These are phyloP conservation scores for Gorgonomyces haynaldii DNA, from an alignment of 192 early-diverging fungal species.

Conservation along the genomic window DNA sequence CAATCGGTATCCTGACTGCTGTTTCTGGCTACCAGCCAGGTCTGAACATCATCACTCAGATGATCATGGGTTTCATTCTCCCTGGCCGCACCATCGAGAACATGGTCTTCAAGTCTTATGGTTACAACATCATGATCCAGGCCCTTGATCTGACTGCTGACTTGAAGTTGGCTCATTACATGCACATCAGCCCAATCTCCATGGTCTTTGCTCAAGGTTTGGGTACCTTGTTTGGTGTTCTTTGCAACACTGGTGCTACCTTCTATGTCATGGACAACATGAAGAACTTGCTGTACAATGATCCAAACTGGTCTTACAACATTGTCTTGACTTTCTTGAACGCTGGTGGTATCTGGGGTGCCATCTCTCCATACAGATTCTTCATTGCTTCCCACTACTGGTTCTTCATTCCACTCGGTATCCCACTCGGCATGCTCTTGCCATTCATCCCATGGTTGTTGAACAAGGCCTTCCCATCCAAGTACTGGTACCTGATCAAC, in stretches of 20 bases:
- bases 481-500: conserved; percentile 21
- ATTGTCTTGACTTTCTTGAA: conserved; percentile 52
- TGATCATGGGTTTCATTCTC: conserved; percentile 64
- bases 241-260: conserved; percentile 22
- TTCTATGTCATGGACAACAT: conserved; percentile 1
- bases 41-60: conserved; percentile 74
- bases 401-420: too few relatives aligned
- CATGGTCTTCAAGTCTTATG: conserved; percentile 57
- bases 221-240: conserved; percentile 40
- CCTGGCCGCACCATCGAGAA: conserved; percentile 39
- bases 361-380: conserved; percentile 17
- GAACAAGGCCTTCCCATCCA: conserved; percentile 33
- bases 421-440: conserved; percentile 18
- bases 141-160: conserved; percentile 47
- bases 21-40: conserved; percentile 69
- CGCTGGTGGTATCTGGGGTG: conserved; percentile 57
- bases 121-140: conserved; percentile 47
- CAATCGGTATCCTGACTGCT: conserved; percentile 69
- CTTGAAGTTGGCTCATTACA: conserved; percentile 48
- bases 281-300: background rate
- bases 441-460: conserved; percentile 30
- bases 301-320: conserved; percentile 1
- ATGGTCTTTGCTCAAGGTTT: conserved; percentile 39
- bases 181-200: conserved; percentile 58
- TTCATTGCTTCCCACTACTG: too few relatives aligned